Base-by-base conservation (phyloP, 2,329 filamentous ascomycete species). In the Hypoxylon sp. region DNA sequence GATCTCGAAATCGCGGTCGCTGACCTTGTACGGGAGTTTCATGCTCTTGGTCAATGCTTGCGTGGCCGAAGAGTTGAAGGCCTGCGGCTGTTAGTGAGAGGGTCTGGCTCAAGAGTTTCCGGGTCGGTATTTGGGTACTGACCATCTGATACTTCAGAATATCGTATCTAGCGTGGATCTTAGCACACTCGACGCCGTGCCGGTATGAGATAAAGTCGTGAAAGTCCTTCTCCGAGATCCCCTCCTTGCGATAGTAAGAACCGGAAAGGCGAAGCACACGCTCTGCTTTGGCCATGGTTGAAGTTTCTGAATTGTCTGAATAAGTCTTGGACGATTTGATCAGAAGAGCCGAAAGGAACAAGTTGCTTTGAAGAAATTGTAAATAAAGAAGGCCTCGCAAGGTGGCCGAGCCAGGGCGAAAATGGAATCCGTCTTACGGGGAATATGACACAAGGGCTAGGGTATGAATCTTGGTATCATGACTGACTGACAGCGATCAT, bases 1-100 rank as follows among this genome's bases (percentile, higher is more conserved):
- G 17, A 64, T 64, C 31, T 55, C 46, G 2, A 64, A 21, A 38
- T 64, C 61, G 38, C 62, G 58, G 2, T 47, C 27, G 48, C 53
- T 54, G 26, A 59, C 15, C 3, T 17, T n/a, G 45, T 61, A 62
- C 15, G 61, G 61, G 6, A 50, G 18, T 29, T 59, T 54, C 61
- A 64, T 48, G 49, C 54, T 64, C n/a, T 47, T 31, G 4, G 54
- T 50, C 8, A 64, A 17, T 9, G 13, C 49, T 18, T 52, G 49
- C 5, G 54, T 47, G 43, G 15, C 45, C 1, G 49, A 46, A 13
- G 58, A 41, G 27, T 27, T 62, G 48, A 43, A 64, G 2, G 58
- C 61, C 61, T 64, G 37, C 7, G 17, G 13, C 10, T 8, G 3
- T 29, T n/a, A n/a, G 27, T 29, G 9, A 29, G 27, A 29, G 27